Evolutionary conservation across 306 rosid genomes (phyloP).

Genomic region (Vachellia collinsii): DNA sequence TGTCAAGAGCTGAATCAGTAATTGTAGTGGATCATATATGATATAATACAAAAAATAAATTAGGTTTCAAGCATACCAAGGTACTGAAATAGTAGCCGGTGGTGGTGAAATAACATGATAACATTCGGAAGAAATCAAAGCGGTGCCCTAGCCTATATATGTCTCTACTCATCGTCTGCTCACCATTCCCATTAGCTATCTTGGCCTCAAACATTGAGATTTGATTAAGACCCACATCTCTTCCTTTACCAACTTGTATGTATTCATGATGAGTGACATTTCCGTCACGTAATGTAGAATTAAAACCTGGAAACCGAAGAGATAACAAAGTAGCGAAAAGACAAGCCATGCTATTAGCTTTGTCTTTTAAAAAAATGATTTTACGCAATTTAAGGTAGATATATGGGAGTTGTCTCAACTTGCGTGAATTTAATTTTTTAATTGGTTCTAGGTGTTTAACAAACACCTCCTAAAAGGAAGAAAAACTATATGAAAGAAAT

Average conservation of each 20-base stretch:
- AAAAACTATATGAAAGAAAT: conserved; percentile 13
- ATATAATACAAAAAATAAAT: conserved; percentile 6
- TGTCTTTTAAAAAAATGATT: too few species aligned
- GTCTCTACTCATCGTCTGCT: conserved; percentile 96
- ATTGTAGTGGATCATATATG: conserved; percentile 11
- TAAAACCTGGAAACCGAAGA: conserved; percentile 66
- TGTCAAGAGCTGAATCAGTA: conserved; percentile 53
- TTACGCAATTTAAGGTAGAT: too few species aligned
- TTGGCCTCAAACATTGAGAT: conserved; percentile 98
- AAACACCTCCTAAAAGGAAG: neutral
- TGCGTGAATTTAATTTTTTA: too few species aligned
- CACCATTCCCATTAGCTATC: conserved; percentile 93
- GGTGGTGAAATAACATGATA: conserved; percentile 86
- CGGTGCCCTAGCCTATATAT: conserved; percentile 94
- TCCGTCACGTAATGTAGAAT: conserved; percentile 92
- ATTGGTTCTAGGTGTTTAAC: too few species aligned
- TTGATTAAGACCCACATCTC: conserved; percentile 97
- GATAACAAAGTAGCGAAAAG: neutral
- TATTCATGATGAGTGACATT: conserved; percentile 96
- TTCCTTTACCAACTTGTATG: conserved; percentile 97
- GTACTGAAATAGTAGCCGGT: conserved; percentile 95
- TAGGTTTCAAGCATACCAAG: conserved; percentile 60
- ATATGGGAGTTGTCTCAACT: too few species aligned
- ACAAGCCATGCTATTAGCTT: neutral
- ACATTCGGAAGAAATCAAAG: conserved; percentile 93